Evolutionary conservation across 31 red algal genomes (phyloP).

Genomic region (Asparagopsis taxiformis): DNA sequence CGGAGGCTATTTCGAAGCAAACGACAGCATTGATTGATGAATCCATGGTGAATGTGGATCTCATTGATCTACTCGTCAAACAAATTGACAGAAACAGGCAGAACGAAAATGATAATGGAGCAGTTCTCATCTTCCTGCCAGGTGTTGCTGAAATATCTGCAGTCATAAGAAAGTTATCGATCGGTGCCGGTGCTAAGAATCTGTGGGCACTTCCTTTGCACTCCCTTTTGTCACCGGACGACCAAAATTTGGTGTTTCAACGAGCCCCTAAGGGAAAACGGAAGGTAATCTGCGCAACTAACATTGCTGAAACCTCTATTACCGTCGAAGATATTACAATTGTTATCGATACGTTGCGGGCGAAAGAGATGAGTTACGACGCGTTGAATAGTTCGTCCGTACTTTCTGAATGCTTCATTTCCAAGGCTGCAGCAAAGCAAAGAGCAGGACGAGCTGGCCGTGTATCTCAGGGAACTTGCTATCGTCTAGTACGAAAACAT

Average conservation of each 20-base stretch:
- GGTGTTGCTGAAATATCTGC: slow-evolving; percentile 82
- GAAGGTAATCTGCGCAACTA: slow-evolving; percentile 95
- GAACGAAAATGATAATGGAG: slow-evolving; percentile 25
- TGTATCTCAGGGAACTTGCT: slow-evolving; percentile 73
- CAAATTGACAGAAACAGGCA: slow-evolving; percentile 31
- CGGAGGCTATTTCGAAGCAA: too few relatives aligned
- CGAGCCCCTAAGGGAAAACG: slow-evolving; percentile 60
- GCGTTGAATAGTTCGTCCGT: slow-evolving; percentile 44
- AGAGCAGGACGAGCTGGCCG: slow-evolving; percentile 94
- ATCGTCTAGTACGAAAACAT: slow-evolving; percentile 58
- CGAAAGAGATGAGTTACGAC: slow-evolving; percentile 63
- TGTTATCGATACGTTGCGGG: slow-evolving; percentile 88
- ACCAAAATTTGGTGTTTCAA: slow-evolving; percentile 67
- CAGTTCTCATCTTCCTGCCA: slow-evolving; percentile 91
- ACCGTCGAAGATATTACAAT: slow-evolving; percentile 86
- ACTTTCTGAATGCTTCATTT: slow-evolving; percentile 77
- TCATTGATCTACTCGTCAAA: slow-evolving; percentile 69
- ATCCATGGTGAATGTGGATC: slow-evolving; percentile 67
- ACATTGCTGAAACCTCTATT: slow-evolving; percentile 97
- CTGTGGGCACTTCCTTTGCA: slow-evolving; percentile 74
- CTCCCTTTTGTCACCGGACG: slow-evolving; percentile 63
- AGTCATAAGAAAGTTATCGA: slow-evolving; percentile 37
- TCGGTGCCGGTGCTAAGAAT: slow-evolving; percentile 6
- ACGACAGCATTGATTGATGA: slow-evolving; percentile 67
- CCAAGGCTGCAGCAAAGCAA: slow-evolving; percentile 85